These are phyloP conservation scores for Rubia yunnanensis DNA, from an alignment of 257 asterid species.

Conservation along the genomic window DNA sequence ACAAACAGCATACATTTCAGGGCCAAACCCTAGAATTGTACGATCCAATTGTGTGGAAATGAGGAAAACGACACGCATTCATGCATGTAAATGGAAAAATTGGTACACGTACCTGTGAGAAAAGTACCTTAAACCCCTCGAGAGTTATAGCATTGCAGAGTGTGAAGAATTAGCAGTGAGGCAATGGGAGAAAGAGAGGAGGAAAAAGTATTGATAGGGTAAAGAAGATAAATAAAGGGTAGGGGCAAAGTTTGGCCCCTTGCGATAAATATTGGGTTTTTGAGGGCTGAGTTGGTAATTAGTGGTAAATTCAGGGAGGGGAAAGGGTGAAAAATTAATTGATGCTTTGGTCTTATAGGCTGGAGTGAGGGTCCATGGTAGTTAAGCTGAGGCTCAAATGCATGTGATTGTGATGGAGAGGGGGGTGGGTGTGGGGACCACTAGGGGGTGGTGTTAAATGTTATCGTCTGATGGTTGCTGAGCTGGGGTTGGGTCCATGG, in stretches of 20 bases:
- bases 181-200: constrained; percentile 21
- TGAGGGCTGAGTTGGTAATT: constrained; percentile 15
- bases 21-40: constrained; percentile 7
- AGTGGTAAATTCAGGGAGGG: neutral
- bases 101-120: constrained; percentile 16
- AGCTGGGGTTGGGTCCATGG: constrained; percentile 20
- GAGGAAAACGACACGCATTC: constrained; percentile 6
- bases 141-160: constrained; percentile 32
- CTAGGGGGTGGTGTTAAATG: constrained; percentile 19
- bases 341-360: neutral
- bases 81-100: constrained; percentile 4
- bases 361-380: constrained; percentile 27
- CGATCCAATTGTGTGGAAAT: neutral
- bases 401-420: constrained; percentile 7
- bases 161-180: constrained; percentile 11
- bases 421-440: constrained; percentile 17
- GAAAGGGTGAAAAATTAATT: neutral
- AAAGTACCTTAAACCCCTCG: constrained; percentile 25
- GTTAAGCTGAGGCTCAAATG: constrained; percentile 7
- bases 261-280: neutral
- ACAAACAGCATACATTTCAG: neutral
- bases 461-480: constrained; percentile 21
- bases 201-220: constrained; percentile 11
- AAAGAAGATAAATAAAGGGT: neutral
- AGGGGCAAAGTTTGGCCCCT: constrained; percentile 5